phyloP scores from a whole-genome alignment of 805 yeast genomes.

The Hanseniaspora jakobsenii region DNA sequence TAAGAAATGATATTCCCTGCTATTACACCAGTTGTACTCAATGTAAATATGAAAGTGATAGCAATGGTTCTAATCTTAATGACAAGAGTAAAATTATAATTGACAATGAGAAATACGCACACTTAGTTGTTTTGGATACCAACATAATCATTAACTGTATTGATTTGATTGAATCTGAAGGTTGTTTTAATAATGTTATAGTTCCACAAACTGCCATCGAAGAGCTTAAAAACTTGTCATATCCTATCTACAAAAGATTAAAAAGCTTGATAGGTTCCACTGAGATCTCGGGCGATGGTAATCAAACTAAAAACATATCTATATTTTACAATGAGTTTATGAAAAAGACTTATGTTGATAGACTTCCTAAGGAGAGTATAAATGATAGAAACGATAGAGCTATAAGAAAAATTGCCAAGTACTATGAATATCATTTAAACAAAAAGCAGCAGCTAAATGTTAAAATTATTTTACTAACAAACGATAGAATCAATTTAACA shows the following conservation, averaged over 20 bases:
- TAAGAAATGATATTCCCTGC: constrained; percentile 88
- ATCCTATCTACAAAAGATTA: constrained; percentile 76
- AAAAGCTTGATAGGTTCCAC: constrained; percentile 55
- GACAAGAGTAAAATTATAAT: constrained; percentile 46
- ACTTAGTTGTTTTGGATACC: constrained; percentile 77
- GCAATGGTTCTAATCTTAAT: constrained; percentile 43
- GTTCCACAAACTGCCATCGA: constrained; percentile 92
- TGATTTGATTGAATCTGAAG: constrained; percentile 68
- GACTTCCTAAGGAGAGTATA: constrained; percentile 55
- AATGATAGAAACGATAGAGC: constrained; percentile 90
- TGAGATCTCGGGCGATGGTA: constrained; percentile 21
- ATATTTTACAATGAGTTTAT: constrained; percentile 90
- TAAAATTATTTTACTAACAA: constrained; percentile 51
- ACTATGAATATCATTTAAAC: constrained; percentile 59
- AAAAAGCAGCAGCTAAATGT: constrained; percentile 25
- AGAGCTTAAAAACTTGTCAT: constrained; percentile 77
- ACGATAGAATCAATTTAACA: constrained; percentile 56
- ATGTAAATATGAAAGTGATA: constrained; percentile 48
- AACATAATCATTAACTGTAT: constrained; percentile 80
- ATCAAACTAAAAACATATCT: constrained; percentile 66
- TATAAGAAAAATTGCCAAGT: constrained; percentile 59
- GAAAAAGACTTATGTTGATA: constrained; percentile 51
- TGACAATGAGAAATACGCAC: constrained; percentile 42
- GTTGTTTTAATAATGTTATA: constrained; percentile 75
- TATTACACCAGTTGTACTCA: constrained; percentile 54